Conservation (phyloP, 2,329 filamentous ascomycete species). For the Aurifilum marmelostoma region DNA sequence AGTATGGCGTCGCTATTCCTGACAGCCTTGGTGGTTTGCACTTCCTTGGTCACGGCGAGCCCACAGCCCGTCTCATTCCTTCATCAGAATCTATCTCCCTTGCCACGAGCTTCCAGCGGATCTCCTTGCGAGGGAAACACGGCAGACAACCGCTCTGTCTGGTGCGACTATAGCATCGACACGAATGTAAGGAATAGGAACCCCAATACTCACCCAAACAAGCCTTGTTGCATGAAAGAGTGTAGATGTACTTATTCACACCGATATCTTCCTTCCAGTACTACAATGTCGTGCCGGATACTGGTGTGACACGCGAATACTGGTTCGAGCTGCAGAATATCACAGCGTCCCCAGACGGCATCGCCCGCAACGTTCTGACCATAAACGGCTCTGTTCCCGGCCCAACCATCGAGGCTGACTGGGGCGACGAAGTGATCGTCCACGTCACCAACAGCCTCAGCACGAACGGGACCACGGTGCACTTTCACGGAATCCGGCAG, state of each 20-base stretch:
- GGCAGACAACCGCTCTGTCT: conserved; percentile 34
- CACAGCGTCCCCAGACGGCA: conserved; percentile 50
- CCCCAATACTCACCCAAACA: too few species aligned
- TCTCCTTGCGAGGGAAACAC: conserved; percentile 32
- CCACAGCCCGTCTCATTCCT: background rate
- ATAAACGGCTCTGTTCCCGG: conserved; percentile 55
- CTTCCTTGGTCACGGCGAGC: background rate
- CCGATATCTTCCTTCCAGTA: conserved; percentile 38
- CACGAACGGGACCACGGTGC: conserved; percentile 42
- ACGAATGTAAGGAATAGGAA: background rate
- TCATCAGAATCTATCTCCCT: too few species aligned
- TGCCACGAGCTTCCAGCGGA: background rate
- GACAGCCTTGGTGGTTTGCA: background rate
- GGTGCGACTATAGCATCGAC: conserved; percentile 45
- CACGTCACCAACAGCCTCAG: conserved; percentile 40
- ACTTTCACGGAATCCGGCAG: conserved; percentile 46
- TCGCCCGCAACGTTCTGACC: conserved; percentile 44
- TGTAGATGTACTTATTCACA: too few species aligned
- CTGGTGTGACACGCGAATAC: conserved; percentile 55
- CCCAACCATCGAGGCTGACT: conserved; percentile 33
- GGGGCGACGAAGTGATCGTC: conserved; percentile 42
- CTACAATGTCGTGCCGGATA: conserved; percentile 45
- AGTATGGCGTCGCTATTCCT: background rate
- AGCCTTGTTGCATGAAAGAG: too few species aligned
- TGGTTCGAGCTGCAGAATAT: conserved; percentile 47